These are phyloP conservation scores for Fusarium cyanostomum DNA, from an alignment of 2,329 filamentous ascomycete species.

Conservation along the genomic window DNA sequence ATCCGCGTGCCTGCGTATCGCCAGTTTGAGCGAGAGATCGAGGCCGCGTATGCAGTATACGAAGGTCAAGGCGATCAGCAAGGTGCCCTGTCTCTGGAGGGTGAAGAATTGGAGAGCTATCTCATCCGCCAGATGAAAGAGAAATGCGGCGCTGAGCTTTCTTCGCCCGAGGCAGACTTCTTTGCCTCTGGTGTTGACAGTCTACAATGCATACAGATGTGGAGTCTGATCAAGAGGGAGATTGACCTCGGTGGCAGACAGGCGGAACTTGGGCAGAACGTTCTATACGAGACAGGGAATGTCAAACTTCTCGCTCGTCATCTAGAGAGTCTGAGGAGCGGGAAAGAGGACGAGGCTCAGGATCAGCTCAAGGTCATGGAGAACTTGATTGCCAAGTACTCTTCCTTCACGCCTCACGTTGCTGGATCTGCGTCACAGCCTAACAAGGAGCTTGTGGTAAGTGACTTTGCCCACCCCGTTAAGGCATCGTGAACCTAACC, in stretches of 20 bases:
- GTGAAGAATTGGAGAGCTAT: conserved; percentile 46
- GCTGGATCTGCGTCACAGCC: conserved; percentile 36
- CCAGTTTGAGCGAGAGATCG: conserved; percentile 56
- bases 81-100: background rate
- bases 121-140: conserved; percentile 41
- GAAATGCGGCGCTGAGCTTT: conserved; percentile 37
- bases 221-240: conserved; percentile 60
- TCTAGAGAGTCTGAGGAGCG: conserved; percentile 36
- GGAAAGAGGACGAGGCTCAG: conserved; percentile 16
- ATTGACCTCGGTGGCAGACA: conserved; percentile 58
- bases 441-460: conserved; percentile 46
- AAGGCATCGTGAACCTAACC: background rate
- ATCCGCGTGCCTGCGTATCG: conserved; percentile 62
- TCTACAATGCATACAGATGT: conserved; percentile 65
- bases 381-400: conserved; percentile 51
- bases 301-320: conserved; percentile 31
- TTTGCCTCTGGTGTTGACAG: conserved; percentile 68
- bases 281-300: conserved; percentile 64
- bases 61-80: conserved; percentile 18
- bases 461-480: background rate
- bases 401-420: conserved; percentile 42
- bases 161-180: conserved; percentile 55
- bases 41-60: conserved; percentile 47
- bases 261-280: conserved; percentile 59
- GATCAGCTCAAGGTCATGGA: conserved; percentile 47